phyloP scores from a whole-genome alignment of 2,329 filamentous ascomycete species.

The Paracoccidioides brasiliensis region DNA sequence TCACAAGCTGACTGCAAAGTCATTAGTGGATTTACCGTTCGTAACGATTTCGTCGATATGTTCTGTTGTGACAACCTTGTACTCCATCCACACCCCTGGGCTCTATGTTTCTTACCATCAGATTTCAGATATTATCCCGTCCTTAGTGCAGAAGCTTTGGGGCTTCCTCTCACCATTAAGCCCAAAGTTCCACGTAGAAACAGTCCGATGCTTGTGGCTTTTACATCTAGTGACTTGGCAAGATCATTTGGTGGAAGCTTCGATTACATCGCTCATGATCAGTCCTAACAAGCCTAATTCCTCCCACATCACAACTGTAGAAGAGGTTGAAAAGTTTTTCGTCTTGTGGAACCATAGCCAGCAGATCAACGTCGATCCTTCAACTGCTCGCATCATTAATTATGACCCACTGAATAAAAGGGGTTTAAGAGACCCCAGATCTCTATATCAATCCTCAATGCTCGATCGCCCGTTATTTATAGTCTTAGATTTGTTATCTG shows the following conservation, averaged over 20 bases:
- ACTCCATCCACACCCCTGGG: constrained; percentile 23
- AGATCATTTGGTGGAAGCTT: constrained; percentile 66
- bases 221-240: constrained; percentile 59
- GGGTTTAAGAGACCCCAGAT: constrained; percentile 16
- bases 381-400: constrained; percentile 21
- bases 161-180: constrained; percentile 63
- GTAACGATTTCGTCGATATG: constrained; percentile 29
- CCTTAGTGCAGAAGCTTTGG: constrained; percentile 65
- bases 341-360: constrained; percentile 33
- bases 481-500: constrained; percentile 62
- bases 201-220: constrained; percentile 73
- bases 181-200: constrained; percentile 90
- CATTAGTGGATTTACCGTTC: constrained; percentile 21
- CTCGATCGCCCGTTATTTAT: constrained; percentile 70
- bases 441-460: constrained; percentile 41
- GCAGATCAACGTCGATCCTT: constrained; percentile 25
- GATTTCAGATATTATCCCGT: constrained; percentile 50
- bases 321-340: constrained; percentile 28
- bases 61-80: constrained; percentile 36
- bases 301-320: constrained; percentile 20
- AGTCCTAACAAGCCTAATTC: constrained; percentile 29
- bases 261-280: constrained; percentile 58
- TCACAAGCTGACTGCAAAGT: constrained; percentile 13
- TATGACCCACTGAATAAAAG: constrained; percentile 8
- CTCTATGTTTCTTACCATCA: constrained; percentile 30